These are phyloP conservation scores for Leishmania arabica DNA, from an alignment of 208 protist genomes.

Conservation along the genomic window DNA sequence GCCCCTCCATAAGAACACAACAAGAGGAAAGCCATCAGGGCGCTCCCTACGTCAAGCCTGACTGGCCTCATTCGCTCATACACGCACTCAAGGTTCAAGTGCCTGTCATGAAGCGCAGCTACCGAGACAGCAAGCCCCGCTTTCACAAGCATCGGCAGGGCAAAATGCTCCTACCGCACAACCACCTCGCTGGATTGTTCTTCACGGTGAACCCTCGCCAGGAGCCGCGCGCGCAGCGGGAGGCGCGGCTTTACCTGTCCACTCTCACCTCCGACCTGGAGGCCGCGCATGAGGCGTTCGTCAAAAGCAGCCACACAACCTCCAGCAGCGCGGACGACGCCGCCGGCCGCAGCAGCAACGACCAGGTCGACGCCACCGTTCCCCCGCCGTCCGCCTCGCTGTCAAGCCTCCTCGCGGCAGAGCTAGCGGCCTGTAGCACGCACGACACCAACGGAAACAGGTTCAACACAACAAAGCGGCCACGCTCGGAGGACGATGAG, in stretches of 20 bases:
- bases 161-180: slow-evolving; percentile 70
- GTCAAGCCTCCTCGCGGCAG: slow-evolving; percentile 34
- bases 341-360: slow-evolving; percentile 10
- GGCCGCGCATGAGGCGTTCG: slow-evolving; percentile 25
- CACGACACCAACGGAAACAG: slow-evolving; percentile 21
- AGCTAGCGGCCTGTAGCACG: slow-evolving; percentile 28
- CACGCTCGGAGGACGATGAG: slow-evolving; percentile 5
- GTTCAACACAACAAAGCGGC: slow-evolving; percentile 26
- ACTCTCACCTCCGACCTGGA: slow-evolving; percentile 58
- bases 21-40: not conserved
- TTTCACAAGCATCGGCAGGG: slow-evolving; percentile 67
- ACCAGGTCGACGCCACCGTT: not conserved
- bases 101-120: slow-evolving; percentile 34
- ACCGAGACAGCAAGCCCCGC: slow-evolving; percentile 63
- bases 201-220: slow-evolving; percentile 79
- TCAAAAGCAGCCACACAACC: not conserved
- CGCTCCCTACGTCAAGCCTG: not conserved
- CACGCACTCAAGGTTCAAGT: not conserved
- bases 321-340: not conserved
- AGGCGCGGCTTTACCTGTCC: slow-evolving; percentile 72
- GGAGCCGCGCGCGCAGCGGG: slow-evolving; percentile 61
- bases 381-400: slow-evolving; percentile 22
- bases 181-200: slow-evolving; percentile 55
- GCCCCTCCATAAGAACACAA: not conserved
- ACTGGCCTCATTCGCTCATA: not conserved